Conservation (phyloP, 2,329 filamentous ascomycete genomes). For the Botryotinia convoluta region DNA sequence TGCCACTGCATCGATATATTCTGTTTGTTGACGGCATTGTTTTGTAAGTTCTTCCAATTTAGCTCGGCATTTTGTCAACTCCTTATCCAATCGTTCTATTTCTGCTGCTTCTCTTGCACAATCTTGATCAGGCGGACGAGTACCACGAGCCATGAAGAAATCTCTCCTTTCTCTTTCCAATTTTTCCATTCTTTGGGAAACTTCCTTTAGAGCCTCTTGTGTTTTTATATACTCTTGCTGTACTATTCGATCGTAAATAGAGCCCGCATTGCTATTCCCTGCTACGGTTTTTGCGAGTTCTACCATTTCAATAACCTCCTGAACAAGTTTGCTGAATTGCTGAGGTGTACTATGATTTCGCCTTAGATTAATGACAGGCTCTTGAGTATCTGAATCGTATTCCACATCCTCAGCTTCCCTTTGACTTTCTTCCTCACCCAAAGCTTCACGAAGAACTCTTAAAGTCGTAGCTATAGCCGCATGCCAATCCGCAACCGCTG, state of each 20-base stretch:
- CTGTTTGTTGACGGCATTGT: not conserved
- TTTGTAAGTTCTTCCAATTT: not conserved
- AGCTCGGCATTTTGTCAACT: not conserved
- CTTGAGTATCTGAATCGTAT: conserved; percentile 9
- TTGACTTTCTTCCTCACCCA: not conserved
- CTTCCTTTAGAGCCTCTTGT: not conserved
- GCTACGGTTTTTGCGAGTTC: not conserved
- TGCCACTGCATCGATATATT: not conserved
- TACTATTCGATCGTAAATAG: not conserved
- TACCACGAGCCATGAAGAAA: conserved; percentile 3
- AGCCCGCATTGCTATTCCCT: not conserved
- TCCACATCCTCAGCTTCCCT: not conserved
- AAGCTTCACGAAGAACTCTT: not conserved
- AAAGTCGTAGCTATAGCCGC: not conserved
- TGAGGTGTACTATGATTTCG: not conserved
- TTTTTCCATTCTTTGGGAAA: not conserved
- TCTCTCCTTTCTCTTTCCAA: conserved; percentile 1
- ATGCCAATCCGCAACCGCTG: conserved; percentile 9
- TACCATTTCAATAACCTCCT: not conserved
- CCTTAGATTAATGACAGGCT: conserved; percentile 7
- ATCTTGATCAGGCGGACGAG: not conserved
- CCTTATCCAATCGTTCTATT: not conserved
- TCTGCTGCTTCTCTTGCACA: not conserved
- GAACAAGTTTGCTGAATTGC: conserved; percentile 5
- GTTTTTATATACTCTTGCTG: not conserved